These are phyloP conservation scores for Echeveria elegans DNA, from an alignment of 164 flowering plant species.

Conservation along the genomic window DNA sequence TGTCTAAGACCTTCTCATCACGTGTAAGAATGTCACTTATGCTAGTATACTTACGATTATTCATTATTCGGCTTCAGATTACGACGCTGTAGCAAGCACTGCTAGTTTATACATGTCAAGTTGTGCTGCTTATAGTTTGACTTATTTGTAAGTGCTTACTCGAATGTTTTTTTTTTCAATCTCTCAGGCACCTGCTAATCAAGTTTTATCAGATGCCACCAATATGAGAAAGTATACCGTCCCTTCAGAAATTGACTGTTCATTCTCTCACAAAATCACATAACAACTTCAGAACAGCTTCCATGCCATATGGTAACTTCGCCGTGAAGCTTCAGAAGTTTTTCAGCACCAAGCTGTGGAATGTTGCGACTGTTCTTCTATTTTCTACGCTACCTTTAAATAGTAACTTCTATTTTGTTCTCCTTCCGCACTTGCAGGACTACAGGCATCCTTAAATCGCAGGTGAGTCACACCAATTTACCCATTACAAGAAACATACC, in stretches of 20 bases:
- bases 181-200: not conserved
- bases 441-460: constrained; percentile 28
- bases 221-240: not conserved
- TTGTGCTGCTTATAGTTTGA: too few species aligned
- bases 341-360: too few species aligned
- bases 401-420: too few species aligned
- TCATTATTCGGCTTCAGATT: constrained; percentile 12
- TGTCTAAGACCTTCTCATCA: not conserved
- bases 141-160: not conserved
- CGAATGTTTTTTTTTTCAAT: not conserved
- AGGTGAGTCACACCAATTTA: too few species aligned
- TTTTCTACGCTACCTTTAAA: not conserved
- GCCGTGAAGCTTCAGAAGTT: too few species aligned
- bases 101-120: too few species aligned
- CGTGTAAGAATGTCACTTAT: not conserved
- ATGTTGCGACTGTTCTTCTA: too few species aligned
- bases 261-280: too few species aligned
- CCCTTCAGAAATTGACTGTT: not conserved
- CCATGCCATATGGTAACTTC: too few species aligned
- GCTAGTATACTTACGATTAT: not conserved
- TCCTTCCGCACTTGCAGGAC: constrained; percentile 15
- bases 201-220: not conserved
- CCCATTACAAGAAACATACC: constrained; percentile 12
- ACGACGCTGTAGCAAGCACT: not conserved
- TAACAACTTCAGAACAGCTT: too few species aligned